Base-by-base conservation (phyloP, 768 basidiomycete genomes). In the Calvatia gigantea region DNA sequence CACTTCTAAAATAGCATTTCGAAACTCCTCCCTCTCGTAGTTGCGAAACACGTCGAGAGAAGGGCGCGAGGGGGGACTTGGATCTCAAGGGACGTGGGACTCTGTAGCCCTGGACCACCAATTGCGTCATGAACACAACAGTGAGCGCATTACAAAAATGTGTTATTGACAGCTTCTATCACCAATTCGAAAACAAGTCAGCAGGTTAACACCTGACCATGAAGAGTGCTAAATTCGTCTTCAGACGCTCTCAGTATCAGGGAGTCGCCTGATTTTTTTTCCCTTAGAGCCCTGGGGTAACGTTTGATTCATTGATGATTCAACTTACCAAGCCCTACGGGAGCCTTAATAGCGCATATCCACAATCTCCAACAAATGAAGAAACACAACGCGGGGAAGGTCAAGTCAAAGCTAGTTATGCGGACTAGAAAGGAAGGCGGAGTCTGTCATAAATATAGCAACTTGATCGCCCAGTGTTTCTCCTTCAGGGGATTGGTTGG, bases 381-480 rank as follows among this genome's bases (percentile, higher is more conserved):
- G 57, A 62, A 12, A 42, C 44, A 59, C 53, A 60, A 60, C 50
- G 35, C 44, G 39, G 44, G 57, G 46, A 42, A 45, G 47, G 46
- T n/a, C n/a, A n/a, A n/a, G 39, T 41, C 39, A 41, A 41, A 54
- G 56, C 32, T 31, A 23, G n/a, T 31, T 15, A 12, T 6, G n/a
- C 6, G n/a, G 19, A 51, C 35, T 19, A n/a, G 50, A 39, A 41
- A 51, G 27, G 50, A 51, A 51, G 38, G 15, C 35, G 49, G 35
- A 41, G 15, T 39, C 49, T 39, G 41, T 38, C 35, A 38, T 51
- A 51, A 51, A 63, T n/a, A n/a, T 54, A 58, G 65, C 65, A 62
- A 65, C 58, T 59, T 67, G 65, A 67, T 67, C 65, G 65, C 60
- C 62, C 53, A 45, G 23, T 15, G 33, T 50, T 54, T 58, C 47